Evolutionary conservation across 371 early-diverging fungal species (phyloP), one percentile per base, ranked within the genome.

Genomic region (Zopfochytrium polystomum): DNA sequence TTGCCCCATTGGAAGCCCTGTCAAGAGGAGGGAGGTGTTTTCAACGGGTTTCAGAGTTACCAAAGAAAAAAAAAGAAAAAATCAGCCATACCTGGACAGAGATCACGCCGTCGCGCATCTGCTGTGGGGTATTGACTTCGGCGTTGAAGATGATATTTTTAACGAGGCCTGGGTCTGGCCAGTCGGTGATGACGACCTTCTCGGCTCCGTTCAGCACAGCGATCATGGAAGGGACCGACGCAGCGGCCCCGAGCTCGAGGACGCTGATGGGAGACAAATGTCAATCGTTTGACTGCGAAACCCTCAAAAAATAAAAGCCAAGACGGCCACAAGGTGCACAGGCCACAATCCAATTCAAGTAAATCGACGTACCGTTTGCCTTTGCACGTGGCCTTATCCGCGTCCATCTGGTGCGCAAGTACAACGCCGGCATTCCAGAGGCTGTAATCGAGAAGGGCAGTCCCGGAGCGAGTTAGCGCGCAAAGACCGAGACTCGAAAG

Each of bases 341-440:
- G n/a, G n/a, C n/a, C n/a, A n/a, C n/a, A n/a, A n/a, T n/a, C n/a
- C n/a, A n/a, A n/a, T n/a, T n/a, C n/a, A n/a, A n/a, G n/a, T n/a
- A n/a, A n/a, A n/a, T n/a, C n/a, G n/a, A n/a, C n/a, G 7, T 26
- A 67, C 66, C 56, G 70, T 64, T 90, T 90, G 46, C 76, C 76
- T 5, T 63, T 47, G 5, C 83, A 79, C 3, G 89, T 59, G 3
- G 76, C 72, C 29, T 83, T 83, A 61, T 83, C 70, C 30, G 65
- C 47, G 59, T 93, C 94, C 51, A 95, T 75, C 63, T 88, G 84
- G 32, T 83, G 73, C 25, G 92, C 87, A 77, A 92, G 82, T 34
- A 83, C 81, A 63, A 87, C 85, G 52, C 90, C 89, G 0, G 93
- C 92, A 65, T 95, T 95, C 95, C 95, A 94, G 49, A 94, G 78